Evolutionary conservation across 805 yeast species (phyloP), one percentile per base, ranked within the genome.

Genomic region (Maudiozyma saulgeensis): DNA sequence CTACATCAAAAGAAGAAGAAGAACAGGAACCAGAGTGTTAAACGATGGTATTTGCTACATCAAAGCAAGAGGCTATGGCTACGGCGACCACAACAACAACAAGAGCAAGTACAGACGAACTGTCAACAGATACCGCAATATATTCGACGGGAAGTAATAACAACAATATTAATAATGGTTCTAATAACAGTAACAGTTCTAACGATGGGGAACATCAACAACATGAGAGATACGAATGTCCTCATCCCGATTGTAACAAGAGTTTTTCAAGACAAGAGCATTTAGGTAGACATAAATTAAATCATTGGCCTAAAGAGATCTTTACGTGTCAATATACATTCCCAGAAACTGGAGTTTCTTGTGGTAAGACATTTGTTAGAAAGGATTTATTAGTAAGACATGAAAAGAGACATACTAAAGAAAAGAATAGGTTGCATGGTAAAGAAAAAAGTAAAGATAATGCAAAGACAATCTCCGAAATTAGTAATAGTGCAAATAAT

Each of bases 321-420:
- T 80, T 69, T 56, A 67, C 67, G 26, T 81, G 87, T 60, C 51
- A 58, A 1, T 68, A 63, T 52, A 52, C 56, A 7, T 57, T 53
- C 34, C 60, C 62, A 13, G 53, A 52, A n/a, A 50, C 56, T 5
- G 52, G 55, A 18, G 61, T 72, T 11, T 61, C 64, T 5, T 81
- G 87, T 62, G 74, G 73, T 3, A 79, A 78, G 60, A 76, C 80
- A 0, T 81, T 81, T 69, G 86, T 81, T 1, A 63, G 87, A 39
- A 75, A 71, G 51, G 87, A 81, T 58, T 64, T 81, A 43, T 68
- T 75, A 28, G 60, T 59, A 6, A 58, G 84, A 64, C 72, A 79
- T 60, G 55, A 62, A 58, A 59, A 68, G 66, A 48, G 81, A 56
- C 69, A 78, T 62, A 61, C 64, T 9, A 56, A 53, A 25, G 35